Evolutionary conservation across 1,284 basidiomycete genomes (phyloP).

Genomic region (Salmacisia buchloeana): DNA sequence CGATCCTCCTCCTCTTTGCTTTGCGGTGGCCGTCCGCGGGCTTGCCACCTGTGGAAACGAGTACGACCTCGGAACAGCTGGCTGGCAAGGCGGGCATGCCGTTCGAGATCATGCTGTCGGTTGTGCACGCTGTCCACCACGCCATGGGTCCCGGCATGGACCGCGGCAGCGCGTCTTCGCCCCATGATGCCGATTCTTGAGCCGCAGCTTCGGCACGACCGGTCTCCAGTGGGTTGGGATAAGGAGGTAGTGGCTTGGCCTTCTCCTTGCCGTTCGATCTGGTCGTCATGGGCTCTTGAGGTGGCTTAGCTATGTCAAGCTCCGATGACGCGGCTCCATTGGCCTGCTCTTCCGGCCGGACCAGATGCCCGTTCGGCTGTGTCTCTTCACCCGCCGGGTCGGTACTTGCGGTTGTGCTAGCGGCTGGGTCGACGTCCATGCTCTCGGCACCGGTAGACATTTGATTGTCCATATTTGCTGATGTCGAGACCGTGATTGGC

Average conservation of each 20-base stretch:
- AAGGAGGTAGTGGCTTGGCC: not conserved
- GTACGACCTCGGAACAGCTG: not conserved
- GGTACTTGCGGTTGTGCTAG: too few relatives aligned
- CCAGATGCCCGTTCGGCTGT: too few relatives aligned
- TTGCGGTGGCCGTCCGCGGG: not conserved
- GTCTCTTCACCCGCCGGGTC: too few relatives aligned
- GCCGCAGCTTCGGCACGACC: not conserved
- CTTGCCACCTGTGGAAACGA: not conserved
- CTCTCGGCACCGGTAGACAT: too few relatives aligned
- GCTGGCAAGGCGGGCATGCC: conserved; percentile 26
- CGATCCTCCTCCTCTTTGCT: not conserved
- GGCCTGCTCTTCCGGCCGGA: too few relatives aligned
- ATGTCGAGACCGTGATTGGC: not conserved
- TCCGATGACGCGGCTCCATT: too few relatives aligned
- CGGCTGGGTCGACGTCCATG: too few relatives aligned
- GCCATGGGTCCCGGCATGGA: conserved; percentile 14
- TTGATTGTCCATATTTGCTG: too few relatives aligned
- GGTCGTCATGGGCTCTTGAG: not conserved
- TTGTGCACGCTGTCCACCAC: conserved; percentile 35
- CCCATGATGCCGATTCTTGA: conserved; percentile 16
- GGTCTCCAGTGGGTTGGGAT: not conserved
- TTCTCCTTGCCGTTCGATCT: conserved; percentile 23
- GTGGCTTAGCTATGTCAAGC: too few relatives aligned
- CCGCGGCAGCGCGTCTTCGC: not conserved
- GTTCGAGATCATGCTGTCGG: conserved; percentile 26